These are phyloP conservation scores for Lodderomyces jiufengensis DNA, from an alignment of 1,139 yeast species.

Conservation along the genomic window DNA sequence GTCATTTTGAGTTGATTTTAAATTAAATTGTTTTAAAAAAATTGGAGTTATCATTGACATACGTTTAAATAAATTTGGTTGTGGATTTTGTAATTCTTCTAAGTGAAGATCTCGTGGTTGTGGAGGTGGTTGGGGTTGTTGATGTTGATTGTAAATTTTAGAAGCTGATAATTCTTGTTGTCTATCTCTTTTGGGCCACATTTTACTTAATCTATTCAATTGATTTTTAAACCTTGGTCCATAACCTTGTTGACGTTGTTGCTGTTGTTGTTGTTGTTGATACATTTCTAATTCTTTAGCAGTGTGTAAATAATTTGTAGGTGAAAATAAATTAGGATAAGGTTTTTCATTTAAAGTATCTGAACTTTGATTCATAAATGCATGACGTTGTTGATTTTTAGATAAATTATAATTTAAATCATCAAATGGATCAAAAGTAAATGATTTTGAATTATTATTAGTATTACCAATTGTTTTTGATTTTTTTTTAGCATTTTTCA, in stretches of 20 bases:
- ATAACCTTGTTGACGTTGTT: not conserved
- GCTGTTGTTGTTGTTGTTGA: constrained; percentile 4
- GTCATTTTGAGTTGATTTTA: constrained; percentile 9
- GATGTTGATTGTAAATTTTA: not conserved
- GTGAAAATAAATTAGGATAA: constrained; percentile 12
- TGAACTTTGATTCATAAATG: constrained; percentile 3
- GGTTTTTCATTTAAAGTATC: constrained; percentile 11
- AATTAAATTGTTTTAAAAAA: constrained; percentile 33
- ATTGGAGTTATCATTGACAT: constrained; percentile 28
- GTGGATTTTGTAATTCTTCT: not conserved
- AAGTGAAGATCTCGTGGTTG: not conserved
- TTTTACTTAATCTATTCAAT: constrained; percentile 3
- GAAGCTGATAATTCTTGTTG: not conserved
- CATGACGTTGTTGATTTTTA: too few relatives aligned
- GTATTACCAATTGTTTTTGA: constrained; percentile 5
- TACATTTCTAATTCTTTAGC: constrained; percentile 4
- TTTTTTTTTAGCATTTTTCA: constrained; percentile 17
- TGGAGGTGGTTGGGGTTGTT: constrained; percentile 1
- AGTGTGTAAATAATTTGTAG: constrained; percentile 8
- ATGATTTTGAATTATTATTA: constrained; percentile 2
- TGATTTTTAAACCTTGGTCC: not conserved
- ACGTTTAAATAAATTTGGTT: constrained; percentile 7
- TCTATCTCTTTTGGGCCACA: constrained; percentile 4
- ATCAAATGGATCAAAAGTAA: too few relatives aligned
- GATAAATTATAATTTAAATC: too few relatives aligned